Evolutionary conservation across 352 stramenopile species (phyloP), one percentile per base, ranked within the genome.

Genomic region (Pilasporangium apinafurcum): DNA sequence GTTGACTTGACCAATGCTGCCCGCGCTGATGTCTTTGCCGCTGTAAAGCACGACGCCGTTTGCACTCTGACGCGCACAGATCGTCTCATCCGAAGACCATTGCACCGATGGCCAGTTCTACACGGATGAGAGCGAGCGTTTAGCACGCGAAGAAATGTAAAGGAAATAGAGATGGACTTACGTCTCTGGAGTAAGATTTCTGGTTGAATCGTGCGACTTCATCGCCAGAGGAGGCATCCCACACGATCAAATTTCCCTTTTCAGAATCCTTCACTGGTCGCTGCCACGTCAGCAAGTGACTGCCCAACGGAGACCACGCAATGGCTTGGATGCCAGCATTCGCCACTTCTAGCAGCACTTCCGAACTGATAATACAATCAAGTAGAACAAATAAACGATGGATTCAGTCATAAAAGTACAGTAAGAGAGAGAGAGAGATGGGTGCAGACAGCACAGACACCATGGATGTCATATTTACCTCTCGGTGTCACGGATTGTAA

Each of bases 61-160:
- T 3, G 59, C 65, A 26, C 74, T 90, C 56, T 86, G 73, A 30
- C 82, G 82, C 2, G 62, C 82, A 32, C 81, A 89, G 34, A 93
- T 92, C 10, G 65, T 75, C 60, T 97, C 88, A 43, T 97, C 84
- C 24, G 71, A 78, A 27, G 75, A 95, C 88, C 88, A 97, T 51
- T 96, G 79, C 16, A 97, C 59, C 40, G 79, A 87, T 14, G 88
- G 88, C 88, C 88, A 97, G 53, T 82, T 77, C 81, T 93, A 39
- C 26, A 29, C 21, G 10, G 16, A 51, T 41, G 45, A 43, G 20
- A 22, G 7, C 43, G 2, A 18, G 27, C 12, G 5, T 17, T 53
- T 21, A 57, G 17, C 14, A 29, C 31, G 16, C 10, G 26, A 16
- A 18, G 34, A 12, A 9, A 20, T 12, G n/a, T 4, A 7, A 24